Base-by-base conservation (phyloP, 2,329 filamentous ascomycete genomes). In the Triangularia setosa region DNA sequence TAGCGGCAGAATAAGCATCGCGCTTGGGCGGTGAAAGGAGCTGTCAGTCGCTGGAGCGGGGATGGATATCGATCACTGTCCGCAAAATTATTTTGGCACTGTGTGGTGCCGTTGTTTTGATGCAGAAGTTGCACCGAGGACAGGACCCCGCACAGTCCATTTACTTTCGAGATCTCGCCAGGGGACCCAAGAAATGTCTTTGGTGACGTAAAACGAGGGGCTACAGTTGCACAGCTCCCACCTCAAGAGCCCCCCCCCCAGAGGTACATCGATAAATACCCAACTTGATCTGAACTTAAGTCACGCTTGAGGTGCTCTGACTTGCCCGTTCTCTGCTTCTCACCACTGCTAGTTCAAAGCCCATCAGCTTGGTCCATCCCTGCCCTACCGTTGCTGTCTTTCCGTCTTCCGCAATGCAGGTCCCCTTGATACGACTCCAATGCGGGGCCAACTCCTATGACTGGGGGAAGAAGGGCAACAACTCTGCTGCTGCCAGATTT, bases 371-470 rank as follows among this genome's bases (percentile, higher is more conserved):
- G 35, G 35, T n/a, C 35, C 57, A 40, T 59, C 30, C 28, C 30
- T 35, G 30, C 24, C 23, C 27, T 18, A 11, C 25, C 54, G 11
- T 57, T 28, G n/a, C 14, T 35, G 2, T 58, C n/a, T 25, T 21
- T 48, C 18, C 18, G 40, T 48, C 40, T 2, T 21, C 35, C 61
- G 74, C 60, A 25, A 81, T 93, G 84, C 90, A 90, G 74, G 87
- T 95, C 67, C 93, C 94, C 73, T 81, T 98, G 61, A 84, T 97
- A 75, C 88, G 92, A 71, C 87, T 98, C 69, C 88, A 91, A 77
- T 93, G 91, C 80, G 95, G 94, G 74, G 92, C 96, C 74, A 98
- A 98, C 79, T 97, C 93, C 78, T 99, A 99, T 76, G 95, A 97
- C 81, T 99, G 95, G 95, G 95, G 94, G 70, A 99, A 99, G 83